Base-by-base conservation (phyloP, 2,329 filamentous ascomycete species). In the Fusarium nygamai region DNA sequence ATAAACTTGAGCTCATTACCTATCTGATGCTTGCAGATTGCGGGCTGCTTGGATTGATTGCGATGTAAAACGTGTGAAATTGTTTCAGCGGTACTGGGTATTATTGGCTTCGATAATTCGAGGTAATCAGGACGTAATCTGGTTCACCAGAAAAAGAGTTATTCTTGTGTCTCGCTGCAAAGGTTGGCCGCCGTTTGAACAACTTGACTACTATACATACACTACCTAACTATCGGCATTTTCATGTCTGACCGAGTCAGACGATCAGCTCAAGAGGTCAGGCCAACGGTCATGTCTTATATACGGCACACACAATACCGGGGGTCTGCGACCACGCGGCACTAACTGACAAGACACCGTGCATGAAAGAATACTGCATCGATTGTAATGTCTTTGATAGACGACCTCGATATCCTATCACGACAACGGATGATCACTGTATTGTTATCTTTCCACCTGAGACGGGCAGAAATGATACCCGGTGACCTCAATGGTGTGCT, bases 171-270 rank as follows among this genome's bases (percentile, higher is more conserved):
- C 43, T 31, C 27, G 22, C n/a, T 24, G 59, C 29, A 19, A 39
- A 17, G n/a, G 16, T 36, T 64, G 44, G 53, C 58, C 44, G 34
- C 41, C 41, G 19, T 39, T 43, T 47, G 17, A 29, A 41, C 29
- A 61, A 31, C 29, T 61, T 51, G 31, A 51, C 48, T 34, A 24
- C 17, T 31, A 51, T 36, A 14, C 48, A 51, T 51, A 14, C n/a
- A 31, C n/a, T n/a, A n/a, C n/a, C 31, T 51, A 51, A 46, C 43
- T 19, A 46, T 34, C 48, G n/a, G 48, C 31, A 27, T 43, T 39
- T 38, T 38, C 41, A 39, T 48, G 36, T 54, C 61, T 74, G 72
- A 66, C 64, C 59, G 41, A 65, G 68, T 74, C 72, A 74, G 64
- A 53, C 54, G 72, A 65, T 61, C 56, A 61, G 14, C 54, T 33